Percentiles rank a stretch among this genome's conserved stretches.
phyloP scores from a whole-genome alignment of 129 eudicot genomes.

The Flaveria trinervia region DNA sequence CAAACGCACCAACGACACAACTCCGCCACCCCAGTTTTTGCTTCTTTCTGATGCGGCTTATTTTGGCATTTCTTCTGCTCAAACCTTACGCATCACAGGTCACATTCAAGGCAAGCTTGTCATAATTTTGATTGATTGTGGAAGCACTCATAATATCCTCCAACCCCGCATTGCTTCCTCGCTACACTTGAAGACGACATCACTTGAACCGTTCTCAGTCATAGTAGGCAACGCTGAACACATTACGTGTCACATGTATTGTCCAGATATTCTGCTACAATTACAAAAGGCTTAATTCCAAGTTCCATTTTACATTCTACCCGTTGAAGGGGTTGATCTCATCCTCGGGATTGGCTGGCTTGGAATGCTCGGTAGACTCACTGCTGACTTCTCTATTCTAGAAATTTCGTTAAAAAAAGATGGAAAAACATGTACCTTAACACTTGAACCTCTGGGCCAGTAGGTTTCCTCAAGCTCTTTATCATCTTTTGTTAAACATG shows the following conservation, averaged over 20 bases:
- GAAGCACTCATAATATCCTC: constrained; percentile 6
- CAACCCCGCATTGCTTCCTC: neutral
- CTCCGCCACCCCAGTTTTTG: neutral
- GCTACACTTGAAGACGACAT: too few relatives aligned
- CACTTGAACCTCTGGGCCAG: neutral
- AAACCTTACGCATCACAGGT: neutral
- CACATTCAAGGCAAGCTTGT: neutral
- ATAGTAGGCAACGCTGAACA: neutral
- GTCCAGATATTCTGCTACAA: neutral
- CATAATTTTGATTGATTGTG: neutral
- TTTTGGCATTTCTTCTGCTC: neutral
- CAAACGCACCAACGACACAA: neutral
- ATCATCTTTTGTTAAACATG: neutral
- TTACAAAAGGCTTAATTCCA: neutral
- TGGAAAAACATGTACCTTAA: neutral
- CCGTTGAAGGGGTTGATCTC: neutral
- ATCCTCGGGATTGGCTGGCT: neutral
- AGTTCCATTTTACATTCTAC: neutral
- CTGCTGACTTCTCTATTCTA: constrained; percentile 12
- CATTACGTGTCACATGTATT: neutral
- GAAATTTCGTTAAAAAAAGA: neutral
- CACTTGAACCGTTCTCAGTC: too few relatives aligned
- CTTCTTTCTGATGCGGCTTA: neutral
- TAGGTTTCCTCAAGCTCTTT: neutral
- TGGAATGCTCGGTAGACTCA: neutral